phyloP scores from a whole-genome alignment of 2,329 filamentous ascomycete genomes.

The Epichloe glyceriae region DNA sequence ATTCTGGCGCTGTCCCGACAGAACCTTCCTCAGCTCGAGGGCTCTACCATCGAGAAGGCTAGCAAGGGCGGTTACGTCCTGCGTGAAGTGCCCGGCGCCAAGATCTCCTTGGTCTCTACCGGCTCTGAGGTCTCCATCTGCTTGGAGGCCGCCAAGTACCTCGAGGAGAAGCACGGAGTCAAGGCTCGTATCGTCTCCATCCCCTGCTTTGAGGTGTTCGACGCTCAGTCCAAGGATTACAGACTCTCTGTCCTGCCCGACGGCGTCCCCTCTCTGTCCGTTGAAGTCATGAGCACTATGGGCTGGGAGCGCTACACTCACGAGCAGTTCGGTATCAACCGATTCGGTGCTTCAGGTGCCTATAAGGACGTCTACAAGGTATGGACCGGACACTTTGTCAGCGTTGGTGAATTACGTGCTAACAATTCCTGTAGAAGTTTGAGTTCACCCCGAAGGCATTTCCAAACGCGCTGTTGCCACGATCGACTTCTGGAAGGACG shows the following conservation, averaged over 20 bases:
- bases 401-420: conserved; percentile 13
- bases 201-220: conserved; percentile 95
- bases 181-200: conserved; percentile 87
- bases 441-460: conserved; percentile 96
- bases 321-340: conserved; percentile 98
- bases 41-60: conserved; percentile 76
- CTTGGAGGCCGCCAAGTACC: conserved; percentile 81
- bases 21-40: conserved; percentile 96
- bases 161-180: conserved; percentile 78
- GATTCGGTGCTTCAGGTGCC: conserved; percentile 92
- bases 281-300: conserved; percentile 94
- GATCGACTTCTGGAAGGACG: conserved; percentile 94
- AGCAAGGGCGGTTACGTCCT: conserved; percentile 93
- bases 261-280: conserved; percentile 81
- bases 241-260: conserved; percentile 84
- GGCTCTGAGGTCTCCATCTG: conserved; percentile 93
- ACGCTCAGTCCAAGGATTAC: conserved; percentile 89
- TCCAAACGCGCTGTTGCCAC: conserved; percentile 88
- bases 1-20: conserved; percentile 93
- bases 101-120: conserved; percentile 83
- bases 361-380: conserved; percentile 97
- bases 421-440: conserved; percentile 62
- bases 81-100: conserved; percentile 70
- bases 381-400: conserved; percentile 22
- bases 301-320: conserved; percentile 99